Evolutionary conservation across 2,329 filamentous ascomycete genomes (phyloP).

Genomic region (Fusarium dimerum): DNA sequence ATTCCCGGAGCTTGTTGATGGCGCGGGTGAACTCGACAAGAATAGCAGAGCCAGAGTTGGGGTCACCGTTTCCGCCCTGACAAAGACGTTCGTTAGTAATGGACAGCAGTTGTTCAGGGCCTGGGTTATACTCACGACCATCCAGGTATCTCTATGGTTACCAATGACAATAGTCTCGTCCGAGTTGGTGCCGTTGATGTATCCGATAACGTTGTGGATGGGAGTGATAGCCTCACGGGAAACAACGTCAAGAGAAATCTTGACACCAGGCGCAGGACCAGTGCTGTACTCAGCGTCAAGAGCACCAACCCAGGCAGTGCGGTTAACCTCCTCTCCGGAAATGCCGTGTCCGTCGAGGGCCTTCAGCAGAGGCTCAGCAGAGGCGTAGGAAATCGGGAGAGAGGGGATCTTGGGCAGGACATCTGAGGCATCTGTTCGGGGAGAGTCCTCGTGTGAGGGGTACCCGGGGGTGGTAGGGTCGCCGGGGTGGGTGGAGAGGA

Average conservation of each 20-base stretch:
- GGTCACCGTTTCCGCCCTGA: slow-evolving; percentile 76
- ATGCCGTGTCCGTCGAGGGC: slow-evolving; percentile 76
- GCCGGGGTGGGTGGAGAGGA: slow-evolving; percentile 60
- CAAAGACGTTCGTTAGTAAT: background rate
- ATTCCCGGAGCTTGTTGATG: slow-evolving; percentile 67
- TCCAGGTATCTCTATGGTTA: slow-evolving; percentile 68
- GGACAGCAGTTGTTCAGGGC: background rate
- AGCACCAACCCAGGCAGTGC: slow-evolving; percentile 57
- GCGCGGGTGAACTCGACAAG: slow-evolving; percentile 74
- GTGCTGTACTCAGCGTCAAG: slow-evolving; percentile 45
- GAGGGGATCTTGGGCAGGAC: slow-evolving; percentile 77
- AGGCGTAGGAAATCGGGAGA: slow-evolving; percentile 75
- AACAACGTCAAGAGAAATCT: slow-evolving; percentile 65
- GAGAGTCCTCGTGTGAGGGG: slow-evolving; percentile 71
- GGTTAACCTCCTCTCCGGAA: slow-evolving; percentile 66
- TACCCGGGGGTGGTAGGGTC: slow-evolving; percentile 84
- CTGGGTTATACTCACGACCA: slow-evolving; percentile 19
- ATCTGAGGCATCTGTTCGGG: slow-evolving; percentile 61
- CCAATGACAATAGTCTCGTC: slow-evolving; percentile 75
- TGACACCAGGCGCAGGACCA: slow-evolving; percentile 54
- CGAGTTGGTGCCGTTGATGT: slow-evolving; percentile 74
- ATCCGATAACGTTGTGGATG: slow-evolving; percentile 77
- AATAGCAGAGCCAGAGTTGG: slow-evolving; percentile 77
- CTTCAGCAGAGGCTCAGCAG: slow-evolving; percentile 75
- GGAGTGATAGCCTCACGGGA: slow-evolving; percentile 71